Conservation (phyloP, 768 basidiomycete genomes). For the Termitomyces heimii region DNA sequence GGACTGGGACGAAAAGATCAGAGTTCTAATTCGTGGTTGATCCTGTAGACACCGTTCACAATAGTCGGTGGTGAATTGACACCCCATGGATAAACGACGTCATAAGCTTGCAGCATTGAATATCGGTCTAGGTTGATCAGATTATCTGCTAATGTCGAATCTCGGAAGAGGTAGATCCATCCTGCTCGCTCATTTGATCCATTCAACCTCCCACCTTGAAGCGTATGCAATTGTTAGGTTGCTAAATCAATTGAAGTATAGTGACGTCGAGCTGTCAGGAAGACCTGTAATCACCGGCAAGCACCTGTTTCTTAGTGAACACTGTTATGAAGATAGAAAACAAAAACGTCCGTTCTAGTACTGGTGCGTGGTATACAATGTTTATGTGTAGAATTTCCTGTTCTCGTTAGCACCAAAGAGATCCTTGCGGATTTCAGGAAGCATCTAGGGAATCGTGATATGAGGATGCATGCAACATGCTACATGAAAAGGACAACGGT, state of each 20-base stretch:
- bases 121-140: background rate
- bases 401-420: slow-evolving; percentile 89
- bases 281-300: background rate
- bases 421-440: slow-evolving; percentile 88
- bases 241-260: background rate
- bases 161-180: background rate
- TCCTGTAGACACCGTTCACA: background rate
- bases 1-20: background rate
- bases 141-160: background rate
- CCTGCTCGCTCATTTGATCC: background rate
- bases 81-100: background rate
- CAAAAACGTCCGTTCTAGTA: slow-evolving; percentile 5
- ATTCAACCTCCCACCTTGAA: background rate
- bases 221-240: background rate
- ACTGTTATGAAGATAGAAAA: background rate
- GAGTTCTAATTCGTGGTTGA: background rate
- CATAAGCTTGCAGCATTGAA: background rate
- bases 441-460: slow-evolving; percentile 55
- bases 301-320: background rate
- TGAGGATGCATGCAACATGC: background rate
- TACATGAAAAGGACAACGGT: background rate
- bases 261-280: background rate
- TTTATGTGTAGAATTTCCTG: slow-evolving; percentile 81
- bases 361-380: slow-evolving; percentile 4
- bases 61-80: background rate